These are phyloP conservation scores for Verticillium isaacii DNA, from an alignment of 2,329 filamentous ascomycete species.

Conservation along the genomic window DNA sequence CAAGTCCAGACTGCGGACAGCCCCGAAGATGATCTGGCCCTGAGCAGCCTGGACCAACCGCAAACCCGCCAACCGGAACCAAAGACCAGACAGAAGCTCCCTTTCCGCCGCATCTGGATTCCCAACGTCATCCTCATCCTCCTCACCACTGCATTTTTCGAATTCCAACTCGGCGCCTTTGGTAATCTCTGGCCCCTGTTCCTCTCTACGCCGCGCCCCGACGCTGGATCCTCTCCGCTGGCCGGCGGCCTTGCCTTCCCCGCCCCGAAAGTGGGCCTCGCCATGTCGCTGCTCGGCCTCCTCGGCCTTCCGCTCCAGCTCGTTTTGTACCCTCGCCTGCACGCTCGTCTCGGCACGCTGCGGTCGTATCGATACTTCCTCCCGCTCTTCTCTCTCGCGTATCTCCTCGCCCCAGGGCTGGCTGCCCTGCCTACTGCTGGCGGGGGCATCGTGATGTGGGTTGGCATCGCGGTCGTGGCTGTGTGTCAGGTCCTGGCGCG, in stretches of 20 bases:
- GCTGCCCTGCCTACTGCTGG: slow-evolving; percentile 52
- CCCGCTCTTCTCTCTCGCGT: slow-evolving; percentile 62
- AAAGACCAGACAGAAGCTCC: slow-evolving; percentile 18
- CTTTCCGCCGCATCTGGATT: slow-evolving; percentile 40
- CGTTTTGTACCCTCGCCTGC: slow-evolving; percentile 61
- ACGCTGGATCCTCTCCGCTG: slow-evolving; percentile 35
- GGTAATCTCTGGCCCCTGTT: slow-evolving; percentile 66
- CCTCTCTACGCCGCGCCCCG: slow-evolving; percentile 58
- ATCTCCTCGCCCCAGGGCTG: slow-evolving; percentile 63
- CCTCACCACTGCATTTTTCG: slow-evolving; percentile 61
- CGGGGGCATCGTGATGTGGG: slow-evolving; percentile 50
- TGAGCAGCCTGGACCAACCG: not conserved
- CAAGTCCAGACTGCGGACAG: not conserved
- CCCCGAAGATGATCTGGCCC: not conserved
- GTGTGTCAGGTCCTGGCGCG: slow-evolving; percentile 67
- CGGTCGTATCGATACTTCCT: slow-evolving; percentile 62
- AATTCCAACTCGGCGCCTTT: slow-evolving; percentile 66
- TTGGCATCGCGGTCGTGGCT: slow-evolving; percentile 56
- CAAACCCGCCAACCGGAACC: not conserved
- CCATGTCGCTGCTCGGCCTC: slow-evolving; percentile 64
- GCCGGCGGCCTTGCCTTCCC: slow-evolving; percentile 64
- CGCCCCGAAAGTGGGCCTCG: slow-evolving; percentile 61
- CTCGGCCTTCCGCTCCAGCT: slow-evolving; percentile 67
- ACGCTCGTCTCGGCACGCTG: slow-evolving; percentile 60
- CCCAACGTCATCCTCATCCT: slow-evolving; percentile 47